phyloP scores from a whole-genome alignment of 306 rosid species.

The Vigna unguiculata region DNA sequence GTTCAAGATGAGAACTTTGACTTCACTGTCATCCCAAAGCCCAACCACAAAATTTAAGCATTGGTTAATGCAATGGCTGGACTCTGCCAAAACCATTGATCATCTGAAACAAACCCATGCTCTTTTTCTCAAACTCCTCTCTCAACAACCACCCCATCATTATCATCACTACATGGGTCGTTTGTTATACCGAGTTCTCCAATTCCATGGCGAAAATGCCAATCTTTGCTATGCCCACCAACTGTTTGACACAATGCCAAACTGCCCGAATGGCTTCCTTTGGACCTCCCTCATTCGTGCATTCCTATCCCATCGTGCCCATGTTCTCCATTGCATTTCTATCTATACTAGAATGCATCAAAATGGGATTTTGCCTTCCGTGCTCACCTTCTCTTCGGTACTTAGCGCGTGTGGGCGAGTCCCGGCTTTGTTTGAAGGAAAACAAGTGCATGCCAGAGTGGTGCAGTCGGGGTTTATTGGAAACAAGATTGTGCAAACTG shows the following conservation, averaged over 20 bases:
- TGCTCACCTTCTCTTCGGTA: slow-evolving; percentile 70
- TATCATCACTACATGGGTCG: slow-evolving; percentile 45
- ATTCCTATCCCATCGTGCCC: slow-evolving; percentile 44
- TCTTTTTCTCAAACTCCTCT: slow-evolving; percentile 55
- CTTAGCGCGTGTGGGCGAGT: slow-evolving; percentile 70
- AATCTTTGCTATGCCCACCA: slow-evolving; percentile 61
- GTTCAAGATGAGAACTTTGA: slow-evolving; percentile 3
- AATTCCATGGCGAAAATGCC: slow-evolving; percentile 16
- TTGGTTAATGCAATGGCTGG: slow-evolving; percentile 39
- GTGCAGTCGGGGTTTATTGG: slow-evolving; percentile 57
- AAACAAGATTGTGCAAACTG: slow-evolving; percentile 70
- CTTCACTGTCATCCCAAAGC: slow-evolving; percentile 15
- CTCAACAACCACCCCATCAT: slow-evolving; percentile 38
- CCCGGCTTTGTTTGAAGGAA: slow-evolving; percentile 55
- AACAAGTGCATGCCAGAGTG: slow-evolving; percentile 60
- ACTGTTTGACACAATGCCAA: slow-evolving; percentile 68
- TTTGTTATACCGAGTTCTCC: slow-evolving; percentile 49
- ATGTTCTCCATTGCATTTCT: slow-evolving; percentile 51
- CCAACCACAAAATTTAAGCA: slow-evolving; percentile 11
- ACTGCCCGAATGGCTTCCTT: slow-evolving; percentile 49
- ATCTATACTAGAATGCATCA: slow-evolving; percentile 67
- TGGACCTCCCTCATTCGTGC: slow-evolving; percentile 72
- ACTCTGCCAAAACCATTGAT: slow-evolving; percentile 39
- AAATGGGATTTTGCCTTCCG: slow-evolving; percentile 58
- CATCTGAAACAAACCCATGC: slow-evolving; percentile 63